A percentile compares a stretch with the other conserved stretches of the same genome.
These are phyloP conservation scores for Wickerhamiella pararugosa DNA, from an alignment of 1,139 yeast genomes.

Conservation along the genomic window DNA sequence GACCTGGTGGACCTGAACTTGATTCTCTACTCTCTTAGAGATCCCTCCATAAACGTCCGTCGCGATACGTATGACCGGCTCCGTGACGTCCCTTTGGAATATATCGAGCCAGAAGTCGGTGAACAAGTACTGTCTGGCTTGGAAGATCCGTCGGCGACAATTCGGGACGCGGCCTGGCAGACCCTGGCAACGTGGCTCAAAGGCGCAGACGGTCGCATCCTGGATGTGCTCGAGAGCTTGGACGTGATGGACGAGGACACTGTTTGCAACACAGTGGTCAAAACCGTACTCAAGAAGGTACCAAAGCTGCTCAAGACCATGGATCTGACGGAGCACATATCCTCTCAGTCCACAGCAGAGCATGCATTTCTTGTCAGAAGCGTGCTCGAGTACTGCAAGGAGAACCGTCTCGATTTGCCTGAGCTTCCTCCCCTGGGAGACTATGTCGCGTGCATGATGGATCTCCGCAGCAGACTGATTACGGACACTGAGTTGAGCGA, in stretches of 20 bases:
- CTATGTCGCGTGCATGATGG: conserved; percentile 35
- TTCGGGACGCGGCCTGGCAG: too few relatives aligned
- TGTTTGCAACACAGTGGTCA: conserved; percentile 45
- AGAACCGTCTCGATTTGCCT: conserved; percentile 42
- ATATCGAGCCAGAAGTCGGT: too few relatives aligned
- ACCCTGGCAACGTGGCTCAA: conserved; percentile 57
- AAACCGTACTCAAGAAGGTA: conserved; percentile 43
- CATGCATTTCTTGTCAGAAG: conserved; percentile 57
- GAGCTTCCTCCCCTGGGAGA: conserved; percentile 63
- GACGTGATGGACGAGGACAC: conserved; percentile 41
- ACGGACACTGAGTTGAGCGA: conserved; percentile 28
- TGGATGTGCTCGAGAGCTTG: conserved; percentile 54
- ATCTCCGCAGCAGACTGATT: conserved; percentile 23
- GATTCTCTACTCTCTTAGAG: too few relatives aligned
- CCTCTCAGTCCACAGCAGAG: conserved; percentile 63
- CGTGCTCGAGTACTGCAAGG: conserved; percentile 49
- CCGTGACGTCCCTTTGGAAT: too few relatives aligned
- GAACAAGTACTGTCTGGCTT: too few relatives aligned
- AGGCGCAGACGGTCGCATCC: conserved; percentile 50
- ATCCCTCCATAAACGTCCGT: too few relatives aligned
- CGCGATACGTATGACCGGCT: too few relatives aligned
- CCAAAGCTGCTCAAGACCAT: conserved; percentile 44
- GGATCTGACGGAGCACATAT: conserved; percentile 39
- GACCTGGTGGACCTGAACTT: too few relatives aligned
- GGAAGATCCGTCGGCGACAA: too few relatives aligned